These are phyloP conservation scores for Kodamaea ohmeri DNA, from an alignment of 1,139 yeast genomes.

Conservation along the genomic window DNA sequence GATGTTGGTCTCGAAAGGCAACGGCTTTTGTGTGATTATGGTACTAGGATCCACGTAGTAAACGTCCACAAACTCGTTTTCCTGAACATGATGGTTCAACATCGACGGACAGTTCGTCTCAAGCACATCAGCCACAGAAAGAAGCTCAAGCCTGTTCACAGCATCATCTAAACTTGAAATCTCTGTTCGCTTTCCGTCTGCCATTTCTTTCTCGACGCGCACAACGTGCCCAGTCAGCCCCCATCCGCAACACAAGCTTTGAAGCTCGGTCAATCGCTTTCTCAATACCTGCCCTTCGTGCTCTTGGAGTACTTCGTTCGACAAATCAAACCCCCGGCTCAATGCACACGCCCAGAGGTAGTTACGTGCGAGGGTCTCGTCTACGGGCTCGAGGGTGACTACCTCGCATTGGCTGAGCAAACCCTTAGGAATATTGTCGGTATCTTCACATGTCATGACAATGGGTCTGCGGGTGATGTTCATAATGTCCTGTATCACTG, in stretches of 20 bases:
- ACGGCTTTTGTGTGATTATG: conserved; percentile 20
- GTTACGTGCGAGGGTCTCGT: conserved; percentile 22
- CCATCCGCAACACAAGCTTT: conserved; percentile 46
- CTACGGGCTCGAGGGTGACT: conserved; percentile 17
- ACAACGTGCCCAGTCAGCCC: neutral
- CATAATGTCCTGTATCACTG: conserved; percentile 61
- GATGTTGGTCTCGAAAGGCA: conserved; percentile 38
- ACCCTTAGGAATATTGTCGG: conserved; percentile 51
- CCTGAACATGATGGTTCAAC: conserved; percentile 32
- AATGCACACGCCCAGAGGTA: conserved; percentile 44
- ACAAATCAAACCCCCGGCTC: conserved; percentile 28
- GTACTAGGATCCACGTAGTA: conserved; percentile 28
- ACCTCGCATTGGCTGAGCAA: conserved; percentile 46
- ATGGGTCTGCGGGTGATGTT: conserved; percentile 75
- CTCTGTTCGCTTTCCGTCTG: neutral
- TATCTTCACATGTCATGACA: conserved; percentile 67
- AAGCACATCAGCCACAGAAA: conserved; percentile 43
- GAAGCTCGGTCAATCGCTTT: conserved; percentile 52
- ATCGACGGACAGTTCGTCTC: conserved; percentile 32
- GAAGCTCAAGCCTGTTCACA: conserved; percentile 5
- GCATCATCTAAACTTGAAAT: neutral
- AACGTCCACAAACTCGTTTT: conserved; percentile 39
- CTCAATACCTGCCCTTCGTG: conserved; percentile 42
- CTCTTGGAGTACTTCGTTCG: conserved; percentile 32
- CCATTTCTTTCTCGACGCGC: neutral